Conservation (phyloP, 2,329 filamentous ascomycete species). For the Talaromyces sp. region DNA sequence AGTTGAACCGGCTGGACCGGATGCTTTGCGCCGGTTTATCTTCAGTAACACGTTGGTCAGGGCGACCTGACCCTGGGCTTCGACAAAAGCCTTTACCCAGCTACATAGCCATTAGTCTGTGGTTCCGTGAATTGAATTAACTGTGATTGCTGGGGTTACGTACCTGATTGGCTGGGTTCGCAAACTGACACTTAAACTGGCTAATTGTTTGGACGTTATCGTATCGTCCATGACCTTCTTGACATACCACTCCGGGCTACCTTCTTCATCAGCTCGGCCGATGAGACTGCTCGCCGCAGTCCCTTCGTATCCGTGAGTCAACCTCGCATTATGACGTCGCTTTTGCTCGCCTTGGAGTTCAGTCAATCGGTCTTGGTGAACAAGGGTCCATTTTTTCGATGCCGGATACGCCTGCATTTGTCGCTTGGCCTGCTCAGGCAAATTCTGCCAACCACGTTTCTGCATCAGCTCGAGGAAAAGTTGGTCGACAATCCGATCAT, state of each 20-base stretch:
- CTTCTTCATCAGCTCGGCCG: conserved; percentile 81
- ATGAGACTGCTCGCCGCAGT: conserved; percentile 56
- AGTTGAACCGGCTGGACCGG: conserved; percentile 56
- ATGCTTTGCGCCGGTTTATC: conserved; percentile 80
- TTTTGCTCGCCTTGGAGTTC: conserved; percentile 95
- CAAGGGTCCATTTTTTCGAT: conserved; percentile 94
- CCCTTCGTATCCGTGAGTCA: conserved; percentile 58
- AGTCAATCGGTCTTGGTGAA: conserved; percentile 89
- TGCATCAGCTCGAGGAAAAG: conserved; percentile 94
- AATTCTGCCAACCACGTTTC: conserved; percentile 93
- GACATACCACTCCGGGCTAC: conserved; percentile 96
- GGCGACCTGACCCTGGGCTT: conserved; percentile 94
- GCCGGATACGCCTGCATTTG: conserved; percentile 96
- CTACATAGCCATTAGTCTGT: conserved; percentile 26
- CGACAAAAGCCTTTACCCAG: conserved; percentile 95
- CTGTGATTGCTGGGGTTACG: conserved; percentile 7
- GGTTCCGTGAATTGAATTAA: background rate
- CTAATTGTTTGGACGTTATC: conserved; percentile 84
- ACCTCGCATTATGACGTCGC: conserved; percentile 67
- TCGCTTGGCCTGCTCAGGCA: conserved; percentile 86
- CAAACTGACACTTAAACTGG: conserved; percentile 88
- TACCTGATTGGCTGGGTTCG: conserved; percentile 85
- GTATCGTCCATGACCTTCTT: conserved; percentile 94
- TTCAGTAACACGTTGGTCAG: conserved; percentile 90
- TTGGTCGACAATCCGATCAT: conserved; percentile 75